Evolutionary conservation across 805 yeast genomes (phyloP).

Genomic region (Candida chauliodis): DNA sequence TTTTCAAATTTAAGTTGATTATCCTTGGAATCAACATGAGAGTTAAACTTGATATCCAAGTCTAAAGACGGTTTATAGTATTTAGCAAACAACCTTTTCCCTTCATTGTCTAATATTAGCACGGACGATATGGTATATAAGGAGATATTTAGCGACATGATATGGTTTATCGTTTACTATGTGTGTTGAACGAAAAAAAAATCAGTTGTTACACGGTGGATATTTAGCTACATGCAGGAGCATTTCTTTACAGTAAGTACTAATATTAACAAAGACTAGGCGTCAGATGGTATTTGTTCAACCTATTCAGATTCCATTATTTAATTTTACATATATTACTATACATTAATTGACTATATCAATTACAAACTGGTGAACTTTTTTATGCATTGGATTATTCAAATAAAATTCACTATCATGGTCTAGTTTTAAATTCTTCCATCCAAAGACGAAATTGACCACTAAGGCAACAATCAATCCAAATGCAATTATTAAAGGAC

Average conservation of each 20-base stretch:
- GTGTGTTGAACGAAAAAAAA: conserved; percentile 1
- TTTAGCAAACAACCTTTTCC: conserved; percentile 77
- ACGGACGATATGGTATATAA: conserved; percentile 81
- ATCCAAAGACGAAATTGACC: conserved; percentile 70
- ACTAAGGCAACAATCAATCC: conserved; percentile 65
- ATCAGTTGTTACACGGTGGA: not conserved
- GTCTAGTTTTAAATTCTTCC: conserved; percentile 23
- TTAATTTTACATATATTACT: not conserved
- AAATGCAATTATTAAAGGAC: conserved; percentile 76
- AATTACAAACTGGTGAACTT: conserved; percentile 33
- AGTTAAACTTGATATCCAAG: not conserved
- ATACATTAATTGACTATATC: conserved; percentile 16
- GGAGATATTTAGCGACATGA: conserved; percentile 52
- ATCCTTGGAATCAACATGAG: conserved; percentile 41
- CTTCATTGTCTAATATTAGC: conserved; percentile 76
- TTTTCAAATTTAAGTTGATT: conserved; percentile 78
- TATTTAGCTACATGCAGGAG: not conserved
- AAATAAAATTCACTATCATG: conserved; percentile 26
- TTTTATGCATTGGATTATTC: conserved; percentile 30
- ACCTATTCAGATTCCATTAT: too few species aligned
- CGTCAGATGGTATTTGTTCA: too few species aligned
- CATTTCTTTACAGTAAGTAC: too few species aligned
- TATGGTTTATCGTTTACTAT: too few species aligned
- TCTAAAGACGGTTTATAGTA: conserved; percentile 64
- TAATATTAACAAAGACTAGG: too few species aligned